Base-by-base conservation (phyloP, 2,329 filamentous ascomycete genomes). In the Aspergillus novoparasiticus region DNA sequence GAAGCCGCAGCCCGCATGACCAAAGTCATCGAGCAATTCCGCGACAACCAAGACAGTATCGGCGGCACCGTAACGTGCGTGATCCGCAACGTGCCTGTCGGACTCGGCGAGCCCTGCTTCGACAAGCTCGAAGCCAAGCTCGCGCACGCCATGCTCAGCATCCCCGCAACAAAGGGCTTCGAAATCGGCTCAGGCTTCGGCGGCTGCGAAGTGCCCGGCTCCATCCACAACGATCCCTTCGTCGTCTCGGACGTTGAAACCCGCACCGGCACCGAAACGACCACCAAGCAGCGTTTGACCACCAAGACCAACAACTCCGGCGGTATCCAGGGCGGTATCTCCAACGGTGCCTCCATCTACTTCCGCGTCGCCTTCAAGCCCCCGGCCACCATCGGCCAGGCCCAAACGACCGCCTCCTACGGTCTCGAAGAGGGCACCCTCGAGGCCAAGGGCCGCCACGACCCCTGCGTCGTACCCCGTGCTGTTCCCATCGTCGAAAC, bases 281-380 rank as follows among this genome's bases (percentile, higher is more conserved):
- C 62, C 54, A 65, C 64, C 64, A 69, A 34, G 63, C 87, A 90
- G 21, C 85, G 84, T 66, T 85, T 97, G 59, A 90, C 89, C 10
- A 97, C 94, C 61, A 91, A 90, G 82, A 97, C 94, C 30, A 98
- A 98, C 83, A 93, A 97, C 83, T 94, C 90, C 2, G 94, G 94
- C 14, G 95, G 94, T 67, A 92, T 98, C 70, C 94, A 98, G 82
- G 95, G 94, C 50, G 94, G 94, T 58, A 98, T 98, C 79, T 90
- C 91, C 57, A 98, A 98, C 79, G 95, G 94, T 62, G 92, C 92
- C 43, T 90, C 89, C 63, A 93, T 98, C 81, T 98, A 95, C 85
- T 98, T 98, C 87, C 89, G 91, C 57, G 90, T 97, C 6, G 94
- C 88, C 19, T 98, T 98, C 87, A 98, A 98, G 85, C 92, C 94